Evolutionary conservation across 345 rosid genomes (phyloP), one percentile per base, ranked within the genome.

Genomic region (Melastoma malabathricum): DNA sequence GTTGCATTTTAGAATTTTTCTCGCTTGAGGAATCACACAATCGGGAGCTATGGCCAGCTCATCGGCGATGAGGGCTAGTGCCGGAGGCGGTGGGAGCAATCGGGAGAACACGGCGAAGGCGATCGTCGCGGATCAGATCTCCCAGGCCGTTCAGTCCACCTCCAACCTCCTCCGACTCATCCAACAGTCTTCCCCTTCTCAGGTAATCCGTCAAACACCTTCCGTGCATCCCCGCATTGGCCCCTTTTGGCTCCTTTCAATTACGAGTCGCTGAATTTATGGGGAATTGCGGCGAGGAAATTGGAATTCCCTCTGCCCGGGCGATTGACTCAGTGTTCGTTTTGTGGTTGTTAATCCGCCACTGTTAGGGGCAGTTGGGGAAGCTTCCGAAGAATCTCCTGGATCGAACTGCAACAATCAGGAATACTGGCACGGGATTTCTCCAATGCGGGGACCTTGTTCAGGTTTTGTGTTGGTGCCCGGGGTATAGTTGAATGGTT

Each of bases 381-480:
- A 83, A 78, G 64, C 84, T 86, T 44, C 94, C 98, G 13, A 90
- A 80, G 69, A 81, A 75, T 64, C 92, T 90, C 49, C 61, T 83
- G 75, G 89, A 82, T 0, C 83, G 82, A 65, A 57, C 75, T n/a
- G 73, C 85, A 8, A 67, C 72, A 20, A 78, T 83, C 52, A 82
- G 72, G 75, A 82, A 83, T 52, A 90, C 89, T 15, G 83, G 77
- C 58, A 86, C 78, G 54, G 96, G 86, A 64, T 56, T 81, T 67
- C 20, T 15, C 18, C 50, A 7, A 51, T 18, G 57, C 29, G 47
- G 43, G 53, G 15, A 15, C 5, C 20, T 43, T 8, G 16, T 6
- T 46, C 18, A 18, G 43, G 9, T 52, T 44, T 7, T 46, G 15
- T n/a, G 15, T 19, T 9, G 31, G 13, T 54, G 38, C 25, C 25